Conservation (phyloP, 2,329 filamentous ascomycete species). For the Dactylonectria macrodidyma region DNA sequence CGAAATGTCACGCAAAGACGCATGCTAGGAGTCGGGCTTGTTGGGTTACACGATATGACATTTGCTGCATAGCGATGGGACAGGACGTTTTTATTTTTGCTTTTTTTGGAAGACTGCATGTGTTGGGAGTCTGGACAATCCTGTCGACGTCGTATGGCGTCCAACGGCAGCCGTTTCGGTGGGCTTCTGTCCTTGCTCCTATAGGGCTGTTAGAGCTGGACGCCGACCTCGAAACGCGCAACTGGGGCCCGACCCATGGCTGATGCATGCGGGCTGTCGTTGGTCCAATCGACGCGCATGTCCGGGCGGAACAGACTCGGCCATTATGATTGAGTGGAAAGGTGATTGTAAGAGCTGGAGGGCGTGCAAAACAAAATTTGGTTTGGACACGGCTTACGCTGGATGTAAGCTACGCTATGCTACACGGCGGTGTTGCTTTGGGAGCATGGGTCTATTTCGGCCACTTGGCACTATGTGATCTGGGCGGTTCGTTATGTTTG, state of each 20-base stretch:
- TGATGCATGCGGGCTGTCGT: background rate
- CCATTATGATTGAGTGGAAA: background rate
- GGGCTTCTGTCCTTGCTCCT: conserved; percentile 37
- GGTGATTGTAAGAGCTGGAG: conserved; percentile 21
- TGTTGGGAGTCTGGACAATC: background rate
- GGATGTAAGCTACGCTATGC: conserved; percentile 30
- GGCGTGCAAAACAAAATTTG: conserved; percentile 19
- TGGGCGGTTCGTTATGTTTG: conserved; percentile 17
- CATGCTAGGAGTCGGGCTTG: conserved; percentile 38
- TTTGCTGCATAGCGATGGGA: conserved; percentile 34
- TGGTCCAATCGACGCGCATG: background rate
- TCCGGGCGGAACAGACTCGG: background rate
- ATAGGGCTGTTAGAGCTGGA: conserved; percentile 41
- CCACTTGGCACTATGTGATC: conserved; percentile 1
- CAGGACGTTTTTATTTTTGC: conserved; percentile 31
- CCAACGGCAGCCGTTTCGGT: conserved; percentile 45
- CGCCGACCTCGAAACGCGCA: conserved; percentile 16
- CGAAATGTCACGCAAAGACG: conserved; percentile 28
- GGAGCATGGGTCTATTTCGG: conserved; percentile 8
- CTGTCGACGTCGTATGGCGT: conserved; percentile 36
- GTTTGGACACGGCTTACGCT: conserved; percentile 32
- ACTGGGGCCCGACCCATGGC: background rate
- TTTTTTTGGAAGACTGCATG: conserved; percentile 19
- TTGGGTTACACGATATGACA: conserved; percentile 34
- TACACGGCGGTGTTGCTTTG: conserved; percentile 18